Base-by-base conservation (phyloP, 1,284 basidiomycete species). In the Ceratobasidium sp. region DNA sequence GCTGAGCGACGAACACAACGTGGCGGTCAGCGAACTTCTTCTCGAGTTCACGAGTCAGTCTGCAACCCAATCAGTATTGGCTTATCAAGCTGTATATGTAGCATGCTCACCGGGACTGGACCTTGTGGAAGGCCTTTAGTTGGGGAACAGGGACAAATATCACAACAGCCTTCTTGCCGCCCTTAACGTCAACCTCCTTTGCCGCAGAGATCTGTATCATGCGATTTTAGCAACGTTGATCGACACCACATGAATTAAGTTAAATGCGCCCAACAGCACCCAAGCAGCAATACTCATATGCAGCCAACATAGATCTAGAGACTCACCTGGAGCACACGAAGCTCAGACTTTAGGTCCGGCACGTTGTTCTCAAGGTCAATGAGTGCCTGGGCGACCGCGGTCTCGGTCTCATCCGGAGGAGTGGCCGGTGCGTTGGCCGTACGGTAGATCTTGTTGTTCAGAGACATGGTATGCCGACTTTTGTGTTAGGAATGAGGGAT, bases 21-120 rank as follows among this genome's bases (percentile, higher is more conserved):
- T 98, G 97, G 80, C 96, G 92, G 84, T 97, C 95, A 69, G 96
- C 95, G 86, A 99, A 98, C 86, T 99, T 99, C 90, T 99, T 99
- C 90, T 99, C 97, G 80, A 99, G 90, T 84, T 99, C 97, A 75
- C 96, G 92, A 77, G 96, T 98, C 81, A 99, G 91, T 83, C 96
- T 98, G 81, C 52, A 28, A 30, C 16, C 16, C 3, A 26, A 32
- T 60, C 5, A 43, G 36, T 34, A 18, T 36, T 16, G 0, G 45
- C 12, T 28, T n/a, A n/a, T 28, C 4, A 6, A 6, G 32, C 21
- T 16, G 70, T 32, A n/a, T n/a, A n/a, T n/a, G 75, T 43, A 65
- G 53, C 41, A 59, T 69, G 85, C 92, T 79, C 81, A 98, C 96
- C 97, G 92, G 82, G 91, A 90, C 86, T 99, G 97, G 79, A 99